A percentile compares a stretch with the other conserved stretches of the same genome.
Evolutionary conservation across 768 basidiomycete genomes (phyloP).

Genomic region (Xerocomellus amylosporus): DNA sequence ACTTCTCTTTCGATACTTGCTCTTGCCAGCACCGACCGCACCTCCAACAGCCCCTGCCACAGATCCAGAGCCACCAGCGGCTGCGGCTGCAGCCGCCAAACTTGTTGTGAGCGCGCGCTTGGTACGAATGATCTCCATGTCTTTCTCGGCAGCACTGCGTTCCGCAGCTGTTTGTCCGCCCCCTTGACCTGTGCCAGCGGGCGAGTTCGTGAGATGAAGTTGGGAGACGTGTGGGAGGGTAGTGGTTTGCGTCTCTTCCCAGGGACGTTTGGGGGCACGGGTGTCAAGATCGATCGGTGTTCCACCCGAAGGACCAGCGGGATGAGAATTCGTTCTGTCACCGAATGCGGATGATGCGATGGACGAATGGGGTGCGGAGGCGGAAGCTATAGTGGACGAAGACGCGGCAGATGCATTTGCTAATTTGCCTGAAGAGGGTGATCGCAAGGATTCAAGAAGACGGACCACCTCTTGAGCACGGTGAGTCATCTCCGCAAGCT

Average conservation of each 20-base stretch:
- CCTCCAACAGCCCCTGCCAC: slow-evolving; percentile 30
- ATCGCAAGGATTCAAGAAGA: slow-evolving; percentile 49
- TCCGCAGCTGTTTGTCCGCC: slow-evolving; percentile 35
- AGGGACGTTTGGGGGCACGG: slow-evolving; percentile 72
- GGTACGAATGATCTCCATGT: slow-evolving; percentile 81
- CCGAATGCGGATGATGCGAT: slow-evolving; percentile 21
- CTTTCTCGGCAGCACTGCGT: slow-evolving; percentile 70
- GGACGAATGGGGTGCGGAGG: slow-evolving; percentile 15
- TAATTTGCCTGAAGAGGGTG: slow-evolving; percentile 22
- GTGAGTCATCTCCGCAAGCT: slow-evolving; percentile 68
- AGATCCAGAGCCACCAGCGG: slow-evolving; percentile 34
- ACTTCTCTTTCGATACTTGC: slow-evolving; percentile 82
- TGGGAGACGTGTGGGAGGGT: slow-evolving; percentile 24
- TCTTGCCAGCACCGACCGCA: slow-evolving; percentile 43
- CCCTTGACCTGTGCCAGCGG: slow-evolving; percentile 9
- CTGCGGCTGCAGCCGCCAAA: slow-evolving; percentile 47
- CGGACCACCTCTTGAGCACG: slow-evolving; percentile 65
- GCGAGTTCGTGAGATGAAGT: slow-evolving; percentile 22
- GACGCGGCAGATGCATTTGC: slow-evolving; percentile 12
- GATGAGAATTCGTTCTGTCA: slow-evolving; percentile 20
- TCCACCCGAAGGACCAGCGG: slow-evolving; percentile 29
- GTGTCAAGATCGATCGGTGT: slow-evolving; percentile 28
- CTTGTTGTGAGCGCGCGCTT: slow-evolving; percentile 73
- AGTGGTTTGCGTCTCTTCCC: slow-evolving; percentile 55
- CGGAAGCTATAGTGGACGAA: slow-evolving; percentile 7